Conservation (phyloP, 164 flowering plant genomes). For the Stephania cephalantha region DNA sequence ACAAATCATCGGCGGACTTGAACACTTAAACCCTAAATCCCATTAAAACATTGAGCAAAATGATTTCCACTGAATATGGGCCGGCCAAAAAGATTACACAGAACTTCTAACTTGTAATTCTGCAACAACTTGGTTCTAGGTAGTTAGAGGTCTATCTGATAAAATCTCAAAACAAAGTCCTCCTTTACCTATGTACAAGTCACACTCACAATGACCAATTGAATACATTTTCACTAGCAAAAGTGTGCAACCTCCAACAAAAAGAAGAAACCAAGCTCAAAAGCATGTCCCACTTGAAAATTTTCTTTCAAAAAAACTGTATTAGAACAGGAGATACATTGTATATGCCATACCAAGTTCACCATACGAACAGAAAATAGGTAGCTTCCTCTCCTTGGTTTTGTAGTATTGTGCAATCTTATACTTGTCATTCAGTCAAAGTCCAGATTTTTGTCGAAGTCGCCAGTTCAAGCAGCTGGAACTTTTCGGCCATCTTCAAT, state of each 20-base stretch:
- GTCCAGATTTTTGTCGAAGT: background rate
- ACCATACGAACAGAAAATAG: background rate
- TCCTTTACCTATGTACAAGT: constrained; percentile 7
- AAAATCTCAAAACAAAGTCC: background rate
- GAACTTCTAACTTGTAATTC: background rate
- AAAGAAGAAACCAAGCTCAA: background rate
- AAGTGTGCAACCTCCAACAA: background rate
- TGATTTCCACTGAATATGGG: background rate
- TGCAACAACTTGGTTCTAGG: background rate
- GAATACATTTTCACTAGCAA: background rate
- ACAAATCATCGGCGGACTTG: too few relatives aligned
- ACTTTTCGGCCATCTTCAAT: constrained; percentile 88
- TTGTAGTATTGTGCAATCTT: background rate
- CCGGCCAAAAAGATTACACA: background rate
- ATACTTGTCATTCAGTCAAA: constrained; percentile 4
- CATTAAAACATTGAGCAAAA: background rate
- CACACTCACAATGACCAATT: background rate
- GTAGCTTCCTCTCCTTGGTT: constrained; percentile 1
- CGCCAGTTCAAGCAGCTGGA: constrained; percentile 40
- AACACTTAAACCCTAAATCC: background rate
- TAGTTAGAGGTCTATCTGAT: background rate
- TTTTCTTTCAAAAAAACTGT: background rate
- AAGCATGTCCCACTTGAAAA: background rate
- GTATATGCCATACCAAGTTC: background rate
- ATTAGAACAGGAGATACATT: background rate